Evolutionary conservation across 768 basidiomycete genomes (phyloP).

Genomic region (Collybiopsis confluens): DNA sequence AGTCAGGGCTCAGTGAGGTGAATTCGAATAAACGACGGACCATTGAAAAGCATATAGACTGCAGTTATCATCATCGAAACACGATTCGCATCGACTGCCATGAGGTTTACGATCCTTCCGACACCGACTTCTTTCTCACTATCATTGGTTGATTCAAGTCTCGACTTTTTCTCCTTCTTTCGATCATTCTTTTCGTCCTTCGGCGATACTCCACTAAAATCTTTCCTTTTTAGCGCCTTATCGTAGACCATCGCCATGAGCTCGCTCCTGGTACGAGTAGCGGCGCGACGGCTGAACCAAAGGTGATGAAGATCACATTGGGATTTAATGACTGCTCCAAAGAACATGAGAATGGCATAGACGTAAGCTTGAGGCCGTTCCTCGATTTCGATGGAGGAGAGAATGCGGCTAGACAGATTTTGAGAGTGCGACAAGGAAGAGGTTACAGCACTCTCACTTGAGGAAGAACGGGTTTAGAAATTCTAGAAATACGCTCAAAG

Average conservation of each 20-base stretch:
- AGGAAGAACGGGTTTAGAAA: slow-evolving; percentile 85
- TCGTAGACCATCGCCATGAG: slow-evolving; percentile 87
- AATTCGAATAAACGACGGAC: neutral
- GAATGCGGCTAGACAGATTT: slow-evolving; percentile 45
- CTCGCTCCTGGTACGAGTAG: slow-evolving; percentile 68
- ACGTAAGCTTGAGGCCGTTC: slow-evolving; percentile 63
- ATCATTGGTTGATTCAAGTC: slow-evolving; percentile 21
- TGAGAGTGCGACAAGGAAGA: too few relatives aligned
- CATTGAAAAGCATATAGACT: slow-evolving; percentile 53
- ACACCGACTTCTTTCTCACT: slow-evolving; percentile 54
- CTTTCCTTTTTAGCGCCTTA: slow-evolving; percentile 79
- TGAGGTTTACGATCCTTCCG: slow-evolving; percentile 87
- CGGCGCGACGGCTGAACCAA: slow-evolving; percentile 77
- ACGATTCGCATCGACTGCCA: slow-evolving; percentile 74
- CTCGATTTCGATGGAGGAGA: slow-evolving; percentile 34
- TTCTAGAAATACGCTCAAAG: slow-evolving; percentile 67
- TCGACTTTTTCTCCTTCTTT: slow-evolving; percentile 17
- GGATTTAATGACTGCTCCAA: slow-evolving; percentile 54
- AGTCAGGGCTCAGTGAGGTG: neutral
- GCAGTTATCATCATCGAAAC: slow-evolving; percentile 52
- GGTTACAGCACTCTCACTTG: slow-evolving; percentile 43
- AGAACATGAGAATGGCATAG: slow-evolving; percentile 74
- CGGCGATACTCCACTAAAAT: slow-evolving; percentile 74
- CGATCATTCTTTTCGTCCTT: slow-evolving; percentile 34
- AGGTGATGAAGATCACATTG: slow-evolving; percentile 57